Conservation (phyloP, 345 rosid species). For the Ceriops decandra region DNA sequence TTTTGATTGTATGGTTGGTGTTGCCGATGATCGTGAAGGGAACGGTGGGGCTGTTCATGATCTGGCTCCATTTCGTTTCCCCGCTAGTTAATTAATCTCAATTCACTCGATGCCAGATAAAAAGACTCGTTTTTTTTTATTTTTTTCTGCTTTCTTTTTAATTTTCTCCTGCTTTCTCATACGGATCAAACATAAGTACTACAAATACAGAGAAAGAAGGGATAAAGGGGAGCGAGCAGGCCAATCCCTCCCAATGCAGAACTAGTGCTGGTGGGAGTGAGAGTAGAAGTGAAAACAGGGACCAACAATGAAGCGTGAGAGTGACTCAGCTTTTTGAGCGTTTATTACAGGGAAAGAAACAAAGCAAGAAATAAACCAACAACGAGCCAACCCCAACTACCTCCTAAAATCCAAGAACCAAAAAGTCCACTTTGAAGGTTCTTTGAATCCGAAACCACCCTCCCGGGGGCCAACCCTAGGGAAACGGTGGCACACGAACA, state of each 20-base stretch:
- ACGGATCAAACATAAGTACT: constrained; percentile 9
- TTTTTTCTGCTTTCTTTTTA: not conserved
- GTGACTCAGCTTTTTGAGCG: not conserved
- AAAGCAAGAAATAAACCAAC: not conserved
- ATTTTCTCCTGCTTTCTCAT: not conserved
- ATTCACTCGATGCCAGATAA: not conserved
- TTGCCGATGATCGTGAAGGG: constrained; percentile 29
- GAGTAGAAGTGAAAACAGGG: constrained; percentile 13
- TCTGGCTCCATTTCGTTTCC: constrained; percentile 52
- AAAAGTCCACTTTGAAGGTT: too few species aligned
- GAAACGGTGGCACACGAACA: too few species aligned
- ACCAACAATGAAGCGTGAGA: not conserved
- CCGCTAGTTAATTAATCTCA: too few species aligned
- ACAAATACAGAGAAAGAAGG: too few species aligned
- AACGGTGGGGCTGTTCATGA: constrained; percentile 38
- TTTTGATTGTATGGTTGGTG: constrained; percentile 40
- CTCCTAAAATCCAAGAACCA: too few species aligned
- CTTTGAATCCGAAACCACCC: too few species aligned
- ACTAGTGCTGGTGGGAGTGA: not conserved
- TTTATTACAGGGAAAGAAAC: not conserved
- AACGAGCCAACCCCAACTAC: not conserved
- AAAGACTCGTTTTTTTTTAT: not conserved
- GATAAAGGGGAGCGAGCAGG: too few species aligned
- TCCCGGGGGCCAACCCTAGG: too few species aligned
- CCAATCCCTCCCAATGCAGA: not conserved